These are phyloP conservation scores for Chimonanthus salicifolius DNA, from an alignment of 164 flowering plant species.

Conservation along the genomic window DNA sequence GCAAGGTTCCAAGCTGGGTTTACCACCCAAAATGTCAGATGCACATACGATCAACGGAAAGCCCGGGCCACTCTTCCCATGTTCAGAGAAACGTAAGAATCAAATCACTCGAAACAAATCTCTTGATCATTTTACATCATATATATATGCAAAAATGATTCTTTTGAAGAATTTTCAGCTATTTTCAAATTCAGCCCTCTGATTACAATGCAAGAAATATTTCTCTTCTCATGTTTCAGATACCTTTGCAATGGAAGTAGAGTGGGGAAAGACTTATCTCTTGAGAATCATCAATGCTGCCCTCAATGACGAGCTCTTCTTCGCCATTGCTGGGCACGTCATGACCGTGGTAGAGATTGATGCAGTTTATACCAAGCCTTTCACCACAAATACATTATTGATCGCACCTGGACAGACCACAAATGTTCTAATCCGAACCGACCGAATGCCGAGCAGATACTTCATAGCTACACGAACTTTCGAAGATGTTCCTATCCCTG, in stretches of 20 bases:
- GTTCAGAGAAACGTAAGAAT: conserved; percentile 50
- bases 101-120: not conserved
- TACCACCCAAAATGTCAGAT: conserved; percentile 54
- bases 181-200: not conserved
- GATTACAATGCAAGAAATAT: no score
- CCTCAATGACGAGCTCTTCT: conserved; percentile 48
- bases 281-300: conserved; percentile 48
- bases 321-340: conserved; percentile 40
- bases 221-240: conserved; percentile 16
- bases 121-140: no score
- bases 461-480: conserved; percentile 47
- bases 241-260: conserved; percentile 46
- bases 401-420: conserved; percentile 8
- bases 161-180: not conserved
- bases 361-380: conserved; percentile 50
- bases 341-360: conserved; percentile 62
- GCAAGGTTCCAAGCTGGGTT: conserved; percentile 40
- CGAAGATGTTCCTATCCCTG: conserved; percentile 33
- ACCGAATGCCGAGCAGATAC: conserved; percentile 30
- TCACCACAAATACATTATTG: not conserved
- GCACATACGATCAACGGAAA: conserved; percentile 67
- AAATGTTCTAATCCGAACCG: conserved; percentile 36
- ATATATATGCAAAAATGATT: no score
- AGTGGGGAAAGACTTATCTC: conserved; percentile 43
- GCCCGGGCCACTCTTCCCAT: conserved; percentile 61